Percentiles rank a stretch among this genome's conserved stretches.
Evolutionary conservation across 805 yeast genomes (phyloP).

Genomic region (Myxozyma udenii): DNA sequence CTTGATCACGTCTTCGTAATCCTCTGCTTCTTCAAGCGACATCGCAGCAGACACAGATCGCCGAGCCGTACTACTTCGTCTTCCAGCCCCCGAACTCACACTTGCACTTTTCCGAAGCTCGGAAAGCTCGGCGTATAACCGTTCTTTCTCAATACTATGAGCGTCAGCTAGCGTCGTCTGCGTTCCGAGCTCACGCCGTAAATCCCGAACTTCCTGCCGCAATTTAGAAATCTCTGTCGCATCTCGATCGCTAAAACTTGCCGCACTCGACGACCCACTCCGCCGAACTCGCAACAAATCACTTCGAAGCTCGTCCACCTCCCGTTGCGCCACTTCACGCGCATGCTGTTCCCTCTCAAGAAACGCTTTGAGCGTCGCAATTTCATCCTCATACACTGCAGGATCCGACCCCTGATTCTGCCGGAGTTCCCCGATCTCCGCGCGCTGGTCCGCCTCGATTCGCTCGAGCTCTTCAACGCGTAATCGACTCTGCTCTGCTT

Average conservation of each 20-base stretch:
- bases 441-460: slow-evolving; percentile 8
- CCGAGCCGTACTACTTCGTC: not conserved
- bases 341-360: slow-evolving; percentile 24
- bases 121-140: slow-evolving; percentile 21
- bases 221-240: slow-evolving; percentile 10
- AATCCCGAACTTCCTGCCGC: slow-evolving; percentile 23
- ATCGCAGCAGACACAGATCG: slow-evolving; percentile 9
- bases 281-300: slow-evolving; percentile 21
- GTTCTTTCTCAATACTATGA: slow-evolving; percentile 18
- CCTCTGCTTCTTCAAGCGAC: slow-evolving; percentile 12
- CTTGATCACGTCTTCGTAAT: slow-evolving; percentile 11
- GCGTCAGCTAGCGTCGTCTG: slow-evolving; percentile 15
- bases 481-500: slow-evolving; percentile 8
- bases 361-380: slow-evolving; percentile 11
- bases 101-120: slow-evolving; percentile 8
- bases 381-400: not conserved
- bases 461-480: slow-evolving; percentile 5
- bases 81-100: not conserved
- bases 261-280: slow-evolving; percentile 7
- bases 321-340: slow-evolving; percentile 18
- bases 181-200: slow-evolving; percentile 23
- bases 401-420: not conserved
- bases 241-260: slow-evolving; percentile 16
- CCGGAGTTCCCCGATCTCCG: slow-evolving; percentile 8
- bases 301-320: slow-evolving; percentile 11